Evolutionary conservation across 2,329 filamentous ascomycete species (phyloP), one percentile per base, ranked within the genome.

Genomic region (Sphaerostilbella broomeana): DNA sequence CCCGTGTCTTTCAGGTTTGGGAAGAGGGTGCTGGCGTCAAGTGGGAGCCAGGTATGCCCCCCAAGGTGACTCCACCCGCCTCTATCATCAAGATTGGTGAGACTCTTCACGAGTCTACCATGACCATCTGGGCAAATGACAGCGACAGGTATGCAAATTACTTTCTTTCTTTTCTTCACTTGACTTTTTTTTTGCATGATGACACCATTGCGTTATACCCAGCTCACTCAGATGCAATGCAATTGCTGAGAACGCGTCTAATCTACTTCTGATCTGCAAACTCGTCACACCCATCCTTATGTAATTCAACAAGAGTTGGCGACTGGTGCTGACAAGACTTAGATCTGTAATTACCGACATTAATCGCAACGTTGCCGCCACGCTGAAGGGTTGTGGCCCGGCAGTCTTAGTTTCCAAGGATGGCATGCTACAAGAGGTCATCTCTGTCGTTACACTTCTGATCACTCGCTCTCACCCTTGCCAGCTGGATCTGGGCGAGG

Each of bases 171-270:
- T 21, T 3, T 8, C 8, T 8, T 44, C 37, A 40, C 42, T 42
- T 47, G 40, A 28, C 12, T 43, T 46, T 41, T 47, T 53, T 27
- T 42, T 47, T 40, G 66, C 56, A 81, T 87, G 88, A 95, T 95
- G 88, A 95, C 67, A 72, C 77, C 71, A 65, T 70, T 78, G 80
- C 86, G 86, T 89, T 89, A 90, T 77, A 90, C 90, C 88, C 89
- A 95, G 89, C 89, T 95, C 90, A 95, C 89, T 95, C 86, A 86
- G 84, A 97, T 82, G 81, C 86, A 75, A 69, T 79, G 84, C 79
- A 79, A 69, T 80, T 94, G 87, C 84, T 87, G 86, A 81, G 81
- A 92, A 94, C 67, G 71, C 87, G 64, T 64, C 48, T 63, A 55
- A 66, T 67, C 63, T 60, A 56, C 56, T 55, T 48, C 59, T 62